A percentile compares a stretch with the other conserved stretches of the same genome.
Conservation (phyloP, 1,284 basidiomycete species). For the Puccinia triticina region DNA sequence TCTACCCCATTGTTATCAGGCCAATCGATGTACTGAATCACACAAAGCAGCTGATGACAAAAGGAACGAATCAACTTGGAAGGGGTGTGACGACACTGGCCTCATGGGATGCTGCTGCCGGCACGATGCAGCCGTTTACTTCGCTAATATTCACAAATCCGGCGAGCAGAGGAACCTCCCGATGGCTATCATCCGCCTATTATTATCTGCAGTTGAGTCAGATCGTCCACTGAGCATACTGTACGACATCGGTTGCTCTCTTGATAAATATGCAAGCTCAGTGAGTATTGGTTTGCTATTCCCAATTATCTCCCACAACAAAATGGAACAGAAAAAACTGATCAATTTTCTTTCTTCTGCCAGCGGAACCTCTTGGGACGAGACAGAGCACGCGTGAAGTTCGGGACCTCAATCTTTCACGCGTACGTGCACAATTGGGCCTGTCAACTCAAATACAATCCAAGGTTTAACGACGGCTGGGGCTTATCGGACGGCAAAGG, state of each 20-base stretch:
- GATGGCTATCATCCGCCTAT: not conserved
- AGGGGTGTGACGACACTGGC: slow-evolving; percentile 23
- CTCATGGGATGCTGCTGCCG: slow-evolving; percentile 9
- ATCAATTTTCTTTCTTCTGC: not conserved
- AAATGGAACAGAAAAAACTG: not conserved
- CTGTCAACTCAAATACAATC: not conserved
- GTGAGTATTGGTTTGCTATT: not conserved
- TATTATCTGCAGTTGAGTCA: not conserved
- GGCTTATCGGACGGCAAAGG: not conserved
- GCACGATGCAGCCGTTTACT: not conserved
- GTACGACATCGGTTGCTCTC: slow-evolving; percentile 22
- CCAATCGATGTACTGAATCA: not conserved
- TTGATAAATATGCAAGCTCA: not conserved
- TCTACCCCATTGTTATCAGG: not conserved
- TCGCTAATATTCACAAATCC: slow-evolving; percentile 2
- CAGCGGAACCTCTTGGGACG: not conserved
- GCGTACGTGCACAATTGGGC: slow-evolving; percentile 9
- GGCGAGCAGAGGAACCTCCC: not conserved
- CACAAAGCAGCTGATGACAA: slow-evolving; percentile 32
- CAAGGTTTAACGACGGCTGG: slow-evolving; percentile 3
- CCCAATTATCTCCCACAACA: not conserved
- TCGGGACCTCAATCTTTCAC: slow-evolving; percentile 11
- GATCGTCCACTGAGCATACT: not conserved
- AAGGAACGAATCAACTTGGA: slow-evolving; percentile 17
- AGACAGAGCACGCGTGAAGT: not conserved